Conservation (phyloP, 2,329 filamentous ascomycete genomes). For the Pyrenochaeta sp. region DNA sequence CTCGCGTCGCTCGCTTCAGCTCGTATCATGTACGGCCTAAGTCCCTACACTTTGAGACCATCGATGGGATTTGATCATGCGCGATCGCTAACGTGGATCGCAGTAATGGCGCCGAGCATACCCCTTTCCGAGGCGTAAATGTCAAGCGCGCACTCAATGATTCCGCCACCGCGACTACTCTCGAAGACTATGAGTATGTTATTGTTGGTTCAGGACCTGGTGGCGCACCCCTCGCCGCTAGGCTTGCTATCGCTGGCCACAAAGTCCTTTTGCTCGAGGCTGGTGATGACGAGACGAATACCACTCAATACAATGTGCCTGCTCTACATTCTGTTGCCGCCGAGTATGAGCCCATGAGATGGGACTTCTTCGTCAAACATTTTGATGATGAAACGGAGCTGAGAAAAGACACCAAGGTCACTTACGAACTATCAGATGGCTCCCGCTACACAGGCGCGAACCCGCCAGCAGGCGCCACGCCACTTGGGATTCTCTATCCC, state of each 20-base stretch:
- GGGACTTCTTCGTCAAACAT: background rate
- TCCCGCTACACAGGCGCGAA: slow-evolving; percentile 26
- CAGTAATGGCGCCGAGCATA: too few species aligned
- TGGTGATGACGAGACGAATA: slow-evolving; percentile 62
- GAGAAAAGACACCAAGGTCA: too few species aligned
- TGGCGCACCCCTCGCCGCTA: slow-evolving; percentile 64
- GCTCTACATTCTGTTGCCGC: background rate
- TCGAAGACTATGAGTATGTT: slow-evolving; percentile 69
- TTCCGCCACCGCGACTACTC: too few species aligned
- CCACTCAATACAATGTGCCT: background rate
- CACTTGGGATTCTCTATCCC: slow-evolving; percentile 63
- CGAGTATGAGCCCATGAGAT: background rate
- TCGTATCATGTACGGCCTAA: too few species aligned
- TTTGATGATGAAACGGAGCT: background rate
- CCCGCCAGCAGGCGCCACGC: slow-evolving; percentile 58
- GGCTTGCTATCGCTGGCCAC: slow-evolving; percentile 64
- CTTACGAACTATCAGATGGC: background rate
- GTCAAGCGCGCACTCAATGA: too few species aligned
- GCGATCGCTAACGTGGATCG: too few species aligned
- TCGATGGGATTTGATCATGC: too few species aligned
- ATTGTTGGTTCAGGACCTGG: slow-evolving; percentile 67
- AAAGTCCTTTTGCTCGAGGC: slow-evolving; percentile 66
- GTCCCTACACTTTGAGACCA: too few species aligned
- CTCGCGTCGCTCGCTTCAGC: too few species aligned
- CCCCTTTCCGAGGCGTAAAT: too few species aligned